Conservation (phyloP, 768 basidiomycete genomes). For the Boletus speciosus region DNA sequence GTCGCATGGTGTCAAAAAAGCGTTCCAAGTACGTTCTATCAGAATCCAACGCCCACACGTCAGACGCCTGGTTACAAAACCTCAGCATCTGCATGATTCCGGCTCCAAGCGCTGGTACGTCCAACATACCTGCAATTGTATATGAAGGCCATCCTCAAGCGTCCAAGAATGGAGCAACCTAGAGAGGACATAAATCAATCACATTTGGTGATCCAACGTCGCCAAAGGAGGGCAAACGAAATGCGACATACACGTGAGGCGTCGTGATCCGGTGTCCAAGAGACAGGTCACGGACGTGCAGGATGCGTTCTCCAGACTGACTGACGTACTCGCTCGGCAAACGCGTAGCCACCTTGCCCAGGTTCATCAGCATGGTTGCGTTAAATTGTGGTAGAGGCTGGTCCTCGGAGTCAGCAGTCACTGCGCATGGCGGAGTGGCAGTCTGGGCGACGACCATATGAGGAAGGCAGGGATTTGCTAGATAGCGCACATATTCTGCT, state of each 20-base stretch:
- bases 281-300: slow-evolving; percentile 1
- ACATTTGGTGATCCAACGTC: too few relatives aligned
- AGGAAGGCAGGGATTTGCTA: background rate
- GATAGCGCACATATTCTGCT: background rate
- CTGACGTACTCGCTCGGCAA: background rate
- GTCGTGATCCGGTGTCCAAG: slow-evolving; percentile 4
- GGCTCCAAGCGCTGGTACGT: background rate
- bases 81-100: background rate
- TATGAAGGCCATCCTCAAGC: background rate
- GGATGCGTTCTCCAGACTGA: background rate
- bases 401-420: background rate
- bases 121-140: slow-evolving; percentile 3
- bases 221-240: background rate
- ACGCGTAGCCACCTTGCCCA: background rate
- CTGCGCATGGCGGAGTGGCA: background rate
- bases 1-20: background rate
- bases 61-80: background rate
- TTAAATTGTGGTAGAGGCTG: background rate
- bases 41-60: background rate
- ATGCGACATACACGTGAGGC: background rate
- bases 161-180: slow-evolving; percentile 6
- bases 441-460: slow-evolving; percentile 1
- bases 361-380: background rate
- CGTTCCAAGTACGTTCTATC: background rate
- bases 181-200: too few relatives aligned